These are phyloP conservation scores for Tardiomyces blankii DNA, from an alignment of 1,139 yeast genomes.

Conservation along the genomic window DNA sequence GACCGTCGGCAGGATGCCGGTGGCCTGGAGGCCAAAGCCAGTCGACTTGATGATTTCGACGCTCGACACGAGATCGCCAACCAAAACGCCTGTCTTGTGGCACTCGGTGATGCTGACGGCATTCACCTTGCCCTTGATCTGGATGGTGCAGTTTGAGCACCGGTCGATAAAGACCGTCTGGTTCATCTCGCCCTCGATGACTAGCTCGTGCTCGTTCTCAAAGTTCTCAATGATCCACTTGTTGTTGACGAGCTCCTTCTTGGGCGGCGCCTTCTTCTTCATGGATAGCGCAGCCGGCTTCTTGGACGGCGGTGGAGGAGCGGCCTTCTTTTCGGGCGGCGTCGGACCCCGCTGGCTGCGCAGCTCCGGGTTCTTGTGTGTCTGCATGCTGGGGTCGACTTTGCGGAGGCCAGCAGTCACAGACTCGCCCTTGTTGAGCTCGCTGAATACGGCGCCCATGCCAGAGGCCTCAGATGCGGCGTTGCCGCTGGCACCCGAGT, in stretches of 20 bases:
- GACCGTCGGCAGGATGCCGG: constrained; percentile 71
- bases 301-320: constrained; percentile 31
- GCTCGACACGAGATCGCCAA: constrained; percentile 80
- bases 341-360: constrained; percentile 37
- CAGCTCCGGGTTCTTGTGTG: constrained; percentile 83
- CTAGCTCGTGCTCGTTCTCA: constrained; percentile 47
- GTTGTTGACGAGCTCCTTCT: constrained; percentile 70
- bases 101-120: constrained; percentile 76
- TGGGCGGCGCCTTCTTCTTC: constrained; percentile 51
- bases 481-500: constrained; percentile 18
- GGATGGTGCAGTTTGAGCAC: constrained; percentile 62
- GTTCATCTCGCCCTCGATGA: constrained; percentile 68
- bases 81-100: constrained; percentile 58
- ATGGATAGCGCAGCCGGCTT: constrained; percentile 36
- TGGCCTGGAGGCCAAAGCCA: constrained; percentile 76
- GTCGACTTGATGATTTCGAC: constrained; percentile 75
- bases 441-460: constrained; percentile 85
- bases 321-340: constrained; percentile 29
- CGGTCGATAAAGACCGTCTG: constrained; percentile 86
- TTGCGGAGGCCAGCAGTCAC: constrained; percentile 82
- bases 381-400: constrained; percentile 89
- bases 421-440: constrained; percentile 70
- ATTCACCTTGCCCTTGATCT: constrained; percentile 83
- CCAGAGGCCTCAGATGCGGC: constrained; percentile 37
- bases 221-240: constrained; percentile 85